These are phyloP conservation scores for Cytospora schulzeri DNA, from an alignment of 2,329 filamentous ascomycete species.

Conservation along the genomic window DNA sequence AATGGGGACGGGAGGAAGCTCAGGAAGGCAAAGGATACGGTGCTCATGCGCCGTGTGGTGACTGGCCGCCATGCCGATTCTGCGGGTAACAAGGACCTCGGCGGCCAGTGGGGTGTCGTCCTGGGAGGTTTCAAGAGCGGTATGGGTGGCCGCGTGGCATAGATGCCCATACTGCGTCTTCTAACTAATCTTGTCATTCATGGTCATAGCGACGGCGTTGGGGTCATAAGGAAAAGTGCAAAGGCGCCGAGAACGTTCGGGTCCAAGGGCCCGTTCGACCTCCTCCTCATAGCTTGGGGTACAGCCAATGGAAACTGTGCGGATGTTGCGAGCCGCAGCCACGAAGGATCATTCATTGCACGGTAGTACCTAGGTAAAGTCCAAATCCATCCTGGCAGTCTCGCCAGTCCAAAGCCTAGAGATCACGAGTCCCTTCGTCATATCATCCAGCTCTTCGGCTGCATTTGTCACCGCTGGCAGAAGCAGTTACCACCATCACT, in stretches of 20 bases:
- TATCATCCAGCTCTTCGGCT: no score
- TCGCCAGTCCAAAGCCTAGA: no score
- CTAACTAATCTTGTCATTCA: slow-evolving; percentile 2
- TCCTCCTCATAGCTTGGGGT: not conserved
- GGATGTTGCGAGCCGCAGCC: not conserved
- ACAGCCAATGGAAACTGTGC: not conserved
- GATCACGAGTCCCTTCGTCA: no score
- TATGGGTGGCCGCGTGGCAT: slow-evolving; percentile 36
- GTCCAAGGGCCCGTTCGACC: not conserved
- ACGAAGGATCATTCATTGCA: not conserved
- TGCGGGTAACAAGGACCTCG: slow-evolving; percentile 45
- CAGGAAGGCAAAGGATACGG: slow-evolving; percentile 69
- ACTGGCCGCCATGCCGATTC: slow-evolving; percentile 60
- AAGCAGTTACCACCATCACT: no score
- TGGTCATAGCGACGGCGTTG: slow-evolving; percentile 25
- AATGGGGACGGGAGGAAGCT: slow-evolving; percentile 65
- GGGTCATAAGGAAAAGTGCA: not conserved
- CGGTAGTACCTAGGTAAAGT: no score
- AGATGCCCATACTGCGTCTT: not conserved
- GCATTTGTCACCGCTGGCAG: no score
- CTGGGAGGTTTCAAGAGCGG: slow-evolving; percentile 55
- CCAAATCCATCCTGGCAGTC: not conserved
- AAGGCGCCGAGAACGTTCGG: not conserved
- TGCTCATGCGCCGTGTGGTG: slow-evolving; percentile 73
- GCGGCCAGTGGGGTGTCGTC: slow-evolving; percentile 52